Percentiles rank a stretch among this genome's conserved stretches.
phyloP scores from a whole-genome alignment of 179 eudicot species.

The Spergularia azorica region DNA sequence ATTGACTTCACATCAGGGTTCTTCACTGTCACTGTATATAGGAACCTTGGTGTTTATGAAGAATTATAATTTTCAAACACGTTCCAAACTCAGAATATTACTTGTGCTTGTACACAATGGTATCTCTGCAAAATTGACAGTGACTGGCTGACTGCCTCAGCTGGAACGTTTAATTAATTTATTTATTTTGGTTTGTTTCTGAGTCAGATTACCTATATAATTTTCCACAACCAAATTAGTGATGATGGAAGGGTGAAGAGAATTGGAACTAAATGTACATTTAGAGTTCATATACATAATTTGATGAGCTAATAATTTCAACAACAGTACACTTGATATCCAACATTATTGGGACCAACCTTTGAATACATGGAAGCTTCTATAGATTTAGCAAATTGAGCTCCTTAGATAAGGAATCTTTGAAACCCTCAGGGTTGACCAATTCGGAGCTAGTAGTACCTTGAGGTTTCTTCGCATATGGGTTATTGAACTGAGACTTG shows the following conservation, averaged over 20 bases:
- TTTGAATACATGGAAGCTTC: slow-evolving; percentile 21
- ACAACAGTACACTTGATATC: slow-evolving; percentile 14
- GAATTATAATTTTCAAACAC: too few relatives aligned
- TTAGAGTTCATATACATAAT: slow-evolving; percentile 18
- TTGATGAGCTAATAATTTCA: slow-evolving; percentile 12
- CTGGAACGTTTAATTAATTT: too few relatives aligned
- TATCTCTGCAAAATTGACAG: too few relatives aligned
- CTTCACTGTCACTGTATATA: background rate
- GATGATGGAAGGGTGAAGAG: background rate
- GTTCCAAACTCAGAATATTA: too few relatives aligned
- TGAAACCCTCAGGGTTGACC: background rate
- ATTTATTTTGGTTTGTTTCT: too few relatives aligned
- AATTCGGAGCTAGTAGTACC: background rate
- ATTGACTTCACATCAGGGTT: background rate
- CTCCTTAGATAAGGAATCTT: background rate
- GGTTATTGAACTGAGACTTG: slow-evolving; percentile 10
- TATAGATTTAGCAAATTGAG: slow-evolving; percentile 3
- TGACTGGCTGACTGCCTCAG: too few relatives aligned
- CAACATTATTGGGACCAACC: slow-evolving; percentile 12
- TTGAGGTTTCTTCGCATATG: background rate
- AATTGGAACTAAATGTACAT: slow-evolving; percentile 8
- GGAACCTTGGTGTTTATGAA: background rate
- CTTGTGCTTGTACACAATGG: too few relatives aligned
- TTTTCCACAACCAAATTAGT: too few relatives aligned
- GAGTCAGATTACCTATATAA: too few relatives aligned